These are phyloP conservation scores for Populus hybrid DNA, from an alignment of 441 rosid species.

Conservation along the genomic window DNA sequence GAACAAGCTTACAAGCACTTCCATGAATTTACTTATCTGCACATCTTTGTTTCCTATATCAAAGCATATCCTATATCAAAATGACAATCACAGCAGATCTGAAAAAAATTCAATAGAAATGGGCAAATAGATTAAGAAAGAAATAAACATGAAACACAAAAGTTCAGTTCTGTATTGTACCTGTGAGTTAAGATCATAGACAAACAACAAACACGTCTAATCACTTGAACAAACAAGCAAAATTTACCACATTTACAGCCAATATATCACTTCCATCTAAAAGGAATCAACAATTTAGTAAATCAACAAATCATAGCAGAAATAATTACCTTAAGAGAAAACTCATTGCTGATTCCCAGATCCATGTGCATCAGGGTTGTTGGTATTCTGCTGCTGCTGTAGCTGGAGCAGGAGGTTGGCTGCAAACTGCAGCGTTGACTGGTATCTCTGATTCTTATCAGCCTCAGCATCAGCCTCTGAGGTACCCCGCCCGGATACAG, in stretches of 20 bases:
- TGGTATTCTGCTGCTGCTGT: slow-evolving; percentile 58
- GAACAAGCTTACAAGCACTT: background rate
- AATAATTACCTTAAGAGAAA: slow-evolving; percentile 43
- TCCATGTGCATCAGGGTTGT: slow-evolving; percentile 49
- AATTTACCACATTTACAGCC: background rate
- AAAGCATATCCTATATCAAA: background rate
- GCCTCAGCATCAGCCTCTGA: slow-evolving; percentile 73
- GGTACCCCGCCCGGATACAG: slow-evolving; percentile 49
- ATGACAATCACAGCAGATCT: background rate
- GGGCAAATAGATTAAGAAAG: background rate
- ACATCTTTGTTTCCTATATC: background rate
- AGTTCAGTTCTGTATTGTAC: background rate
- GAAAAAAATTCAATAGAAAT: background rate
- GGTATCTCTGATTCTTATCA: slow-evolving; percentile 86
- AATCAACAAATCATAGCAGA: slow-evolving; percentile 14
- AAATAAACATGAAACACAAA: background rate
- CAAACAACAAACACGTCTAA: background rate
- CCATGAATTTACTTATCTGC: background rate
- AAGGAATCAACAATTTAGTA: background rate
- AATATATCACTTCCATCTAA: background rate
- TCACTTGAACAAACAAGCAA: background rate
- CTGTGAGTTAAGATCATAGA: background rate
- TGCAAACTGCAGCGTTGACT: slow-evolving; percentile 90
- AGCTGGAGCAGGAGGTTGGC: slow-evolving; percentile 89
- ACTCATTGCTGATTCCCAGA: slow-evolving; percentile 46